Percentiles rank a stretch among this genome's conserved stretches.
Evolutionary conservation across 176 grass and related monocot species (phyloP).

Genomic region (Eragrostis nindensis): DNA sequence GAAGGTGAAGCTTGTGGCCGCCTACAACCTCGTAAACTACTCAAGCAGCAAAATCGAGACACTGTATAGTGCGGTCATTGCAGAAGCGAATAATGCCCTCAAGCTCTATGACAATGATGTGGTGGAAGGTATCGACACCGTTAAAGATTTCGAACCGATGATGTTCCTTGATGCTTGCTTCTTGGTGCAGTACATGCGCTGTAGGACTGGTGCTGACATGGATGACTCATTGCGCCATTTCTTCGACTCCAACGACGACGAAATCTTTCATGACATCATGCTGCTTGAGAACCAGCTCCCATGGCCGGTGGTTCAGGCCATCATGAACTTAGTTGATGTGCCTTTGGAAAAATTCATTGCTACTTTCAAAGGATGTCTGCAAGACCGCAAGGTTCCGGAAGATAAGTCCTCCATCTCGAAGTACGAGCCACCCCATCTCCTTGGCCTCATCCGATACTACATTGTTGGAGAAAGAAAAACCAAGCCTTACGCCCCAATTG

Average conservation of each 20-base stretch:
- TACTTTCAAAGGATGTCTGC: neutral
- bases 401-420: neutral
- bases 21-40: neutral
- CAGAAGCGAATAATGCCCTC: neutral
- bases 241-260: neutral
- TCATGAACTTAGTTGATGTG: neutral
- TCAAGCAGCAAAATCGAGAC: neutral
- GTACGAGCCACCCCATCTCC: neutral
- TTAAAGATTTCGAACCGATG: neutral
- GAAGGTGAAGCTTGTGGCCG: slow-evolving; percentile 2
- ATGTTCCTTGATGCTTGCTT: slow-evolving; percentile 14
- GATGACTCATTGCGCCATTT: neutral
- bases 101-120: neutral
- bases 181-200: slow-evolving; percentile 17
- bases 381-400: fast-evolving
- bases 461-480: neutral
- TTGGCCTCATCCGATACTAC: slow-evolving; percentile 3
- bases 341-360: neutral
- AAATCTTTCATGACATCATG: neutral
- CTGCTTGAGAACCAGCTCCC: slow-evolving; percentile 22
- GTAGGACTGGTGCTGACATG: neutral
- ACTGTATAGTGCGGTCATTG: neutral
- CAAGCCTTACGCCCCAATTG: fast-evolving
- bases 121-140: neutral
- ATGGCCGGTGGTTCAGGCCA: neutral